These are phyloP conservation scores for Eucalyptus sideroxylon DNA, from an alignment of 345 rosid species.

Conservation along the genomic window DNA sequence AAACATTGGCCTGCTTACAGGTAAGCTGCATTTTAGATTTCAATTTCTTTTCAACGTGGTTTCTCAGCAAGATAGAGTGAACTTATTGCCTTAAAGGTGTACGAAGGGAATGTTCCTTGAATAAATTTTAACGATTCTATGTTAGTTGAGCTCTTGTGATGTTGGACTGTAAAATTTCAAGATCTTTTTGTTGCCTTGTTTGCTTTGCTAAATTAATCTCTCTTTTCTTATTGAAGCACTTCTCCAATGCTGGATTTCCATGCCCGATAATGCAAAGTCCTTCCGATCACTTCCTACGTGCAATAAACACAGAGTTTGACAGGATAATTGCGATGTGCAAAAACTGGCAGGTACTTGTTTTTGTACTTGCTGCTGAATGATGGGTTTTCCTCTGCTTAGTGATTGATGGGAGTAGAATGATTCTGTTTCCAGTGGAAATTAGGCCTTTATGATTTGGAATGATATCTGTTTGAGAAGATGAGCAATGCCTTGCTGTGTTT, in stretches of 20 bases:
- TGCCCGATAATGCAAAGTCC: constrained; percentile 99
- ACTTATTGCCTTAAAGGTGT: neutral
- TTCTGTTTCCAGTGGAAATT: neutral
- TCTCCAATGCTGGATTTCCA: constrained; percentile 99
- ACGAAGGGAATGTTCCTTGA: neutral
- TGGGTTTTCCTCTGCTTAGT: neutral
- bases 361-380: neutral
- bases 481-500: neutral
- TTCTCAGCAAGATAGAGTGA: neutral
- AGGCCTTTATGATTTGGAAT: neutral
- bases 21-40: constrained; percentile 9
- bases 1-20: constrained; percentile 98
- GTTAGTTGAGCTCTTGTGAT: neutral
- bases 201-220: constrained; percentile 2
- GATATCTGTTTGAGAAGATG: neutral
- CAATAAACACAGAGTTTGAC: constrained; percentile 97
- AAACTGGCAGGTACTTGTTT: constrained; percentile 76
- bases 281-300: constrained; percentile 96
- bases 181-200: neutral
- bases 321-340: constrained; percentile 99
- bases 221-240: constrained; percentile 53
- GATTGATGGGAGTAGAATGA: neutral
- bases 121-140: neutral
- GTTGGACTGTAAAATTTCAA: neutral
- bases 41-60: neutral